A percentile compares a stretch with the other conserved stretches of the same genome.
Conservation (phyloP, 2,329 filamentous ascomycete species). For the Claviceps capensis region DNA sequence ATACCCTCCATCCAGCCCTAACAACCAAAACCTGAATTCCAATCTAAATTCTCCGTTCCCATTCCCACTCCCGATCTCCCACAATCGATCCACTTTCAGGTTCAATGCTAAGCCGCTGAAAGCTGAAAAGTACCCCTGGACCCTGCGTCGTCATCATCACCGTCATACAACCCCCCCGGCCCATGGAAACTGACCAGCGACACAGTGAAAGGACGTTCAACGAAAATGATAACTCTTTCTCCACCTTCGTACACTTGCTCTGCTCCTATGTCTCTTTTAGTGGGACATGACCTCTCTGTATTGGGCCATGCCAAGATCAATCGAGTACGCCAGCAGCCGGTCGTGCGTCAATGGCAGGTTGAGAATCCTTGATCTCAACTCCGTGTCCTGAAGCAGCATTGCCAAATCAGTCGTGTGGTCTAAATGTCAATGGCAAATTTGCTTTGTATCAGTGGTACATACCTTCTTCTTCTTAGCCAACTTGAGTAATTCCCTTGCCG, state of each 20-base stretch:
- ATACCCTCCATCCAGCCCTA: too few species aligned
- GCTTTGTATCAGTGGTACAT: conserved; percentile 14
- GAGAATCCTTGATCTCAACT: conserved; percentile 31
- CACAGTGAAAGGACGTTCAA: neutral
- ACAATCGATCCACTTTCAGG: too few species aligned
- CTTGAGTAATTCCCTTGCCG: conserved; percentile 52
- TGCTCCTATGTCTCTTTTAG: conserved; percentile 10
- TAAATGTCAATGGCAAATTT: neutral
- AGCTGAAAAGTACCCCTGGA: too few species aligned
- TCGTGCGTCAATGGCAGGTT: conserved; percentile 59
- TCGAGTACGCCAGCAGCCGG: conserved; percentile 54
- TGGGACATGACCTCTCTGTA: conserved; percentile 50
- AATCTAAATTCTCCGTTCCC: too few species aligned
- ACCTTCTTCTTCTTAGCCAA: conserved; percentile 43
- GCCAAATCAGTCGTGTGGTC: conserved; percentile 1
- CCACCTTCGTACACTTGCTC: neutral
- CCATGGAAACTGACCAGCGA: neutral
- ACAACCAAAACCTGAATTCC: too few species aligned
- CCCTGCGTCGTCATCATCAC: neutral
- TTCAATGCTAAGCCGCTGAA: too few species aligned
- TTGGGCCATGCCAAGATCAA: conserved; percentile 54
- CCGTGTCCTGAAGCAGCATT: conserved; percentile 17
- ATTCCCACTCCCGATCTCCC: too few species aligned
- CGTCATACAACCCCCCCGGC: neutral
- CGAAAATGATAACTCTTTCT: neutral